A percentile compares a stretch with the other conserved stretches of the same genome.
These are phyloP conservation scores for Sanguinoderma infundibulare DNA, from an alignment of 1,284 basidiomycete species.

Conservation along the genomic window DNA sequence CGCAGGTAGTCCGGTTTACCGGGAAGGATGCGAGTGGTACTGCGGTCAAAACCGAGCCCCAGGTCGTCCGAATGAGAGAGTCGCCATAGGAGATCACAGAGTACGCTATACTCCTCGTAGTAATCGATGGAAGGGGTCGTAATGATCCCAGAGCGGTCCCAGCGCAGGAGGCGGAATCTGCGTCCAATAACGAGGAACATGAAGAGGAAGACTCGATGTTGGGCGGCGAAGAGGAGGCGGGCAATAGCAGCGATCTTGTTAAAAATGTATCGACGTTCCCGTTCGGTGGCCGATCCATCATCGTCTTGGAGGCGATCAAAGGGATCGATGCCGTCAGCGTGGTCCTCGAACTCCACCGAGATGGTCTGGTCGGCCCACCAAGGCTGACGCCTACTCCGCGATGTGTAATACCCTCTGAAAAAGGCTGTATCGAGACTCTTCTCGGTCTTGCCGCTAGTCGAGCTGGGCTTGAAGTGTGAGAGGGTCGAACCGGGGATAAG, in stretches of 20 bases:
- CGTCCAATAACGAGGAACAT: conserved; percentile 1
- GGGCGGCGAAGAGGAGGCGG: neutral
- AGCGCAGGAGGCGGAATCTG: conserved; percentile 3
- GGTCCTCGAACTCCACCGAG: neutral
- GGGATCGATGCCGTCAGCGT: neutral
- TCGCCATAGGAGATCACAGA: conserved; percentile 7
- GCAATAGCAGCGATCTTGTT: neutral
- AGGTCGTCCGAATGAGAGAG: neutral
- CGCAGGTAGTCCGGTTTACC: neutral
- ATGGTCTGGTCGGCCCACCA: neutral
- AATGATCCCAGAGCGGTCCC: conserved; percentile 7
- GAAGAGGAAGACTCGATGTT: conserved; percentile 7
- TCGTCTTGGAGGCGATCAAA: neutral
- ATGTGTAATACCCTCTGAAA: no score
- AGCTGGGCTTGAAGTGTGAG: no score
- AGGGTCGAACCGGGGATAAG: no score
- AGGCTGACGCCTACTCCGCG: no score
- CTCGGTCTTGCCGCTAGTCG: no score
- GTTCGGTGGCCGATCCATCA: neutral
- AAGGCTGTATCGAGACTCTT: no score
- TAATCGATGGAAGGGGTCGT: conserved; percentile 12
- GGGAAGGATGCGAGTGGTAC: neutral
- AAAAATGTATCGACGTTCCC: neutral
- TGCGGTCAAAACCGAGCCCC: conserved; percentile 12
- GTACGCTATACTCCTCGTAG: neutral